Conservation (phyloP, 371 early-diverging fungal genomes). For the Choanephora cucurbitarum region DNA sequence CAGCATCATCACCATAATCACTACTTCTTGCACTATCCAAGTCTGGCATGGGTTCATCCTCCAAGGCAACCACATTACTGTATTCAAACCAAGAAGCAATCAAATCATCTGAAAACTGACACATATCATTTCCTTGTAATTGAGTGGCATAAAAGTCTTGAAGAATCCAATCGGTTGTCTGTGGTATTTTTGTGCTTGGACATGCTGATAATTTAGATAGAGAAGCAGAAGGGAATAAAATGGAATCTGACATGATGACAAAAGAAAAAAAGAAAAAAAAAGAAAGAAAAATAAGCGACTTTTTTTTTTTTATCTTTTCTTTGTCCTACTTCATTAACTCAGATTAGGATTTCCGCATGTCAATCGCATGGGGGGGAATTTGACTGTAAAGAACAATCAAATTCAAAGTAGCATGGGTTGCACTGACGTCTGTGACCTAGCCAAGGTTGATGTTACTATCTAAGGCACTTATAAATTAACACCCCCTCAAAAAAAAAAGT, state of each 20-base stretch:
- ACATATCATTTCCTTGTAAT: constrained; percentile 1
- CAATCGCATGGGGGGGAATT: neutral
- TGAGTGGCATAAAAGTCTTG: constrained; percentile 16
- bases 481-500: no score
- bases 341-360: neutral
- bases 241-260: constrained; percentile 6
- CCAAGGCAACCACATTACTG: neutral
- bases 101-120: neutral
- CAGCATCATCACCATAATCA: constrained; percentile 9
- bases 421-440: neutral
- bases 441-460: neutral
- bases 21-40: constrained; percentile 6
- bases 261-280: neutral
- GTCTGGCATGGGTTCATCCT: constrained; percentile 11
- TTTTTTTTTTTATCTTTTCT: neutral
- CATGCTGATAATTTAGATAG: constrained; percentile 22
- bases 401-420: neutral
- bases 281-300: neutral
- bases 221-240: constrained; percentile 21
- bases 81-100: neutral
- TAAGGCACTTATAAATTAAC: no score
- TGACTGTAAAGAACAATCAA: neutral
- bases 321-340: neutral
- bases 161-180: constrained; percentile 22
- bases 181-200: constrained; percentile 19